phyloP scores from a whole-genome alignment of 176 grass and related monocot genomes.

The barley (Hordeum vulgare) region DNA sequence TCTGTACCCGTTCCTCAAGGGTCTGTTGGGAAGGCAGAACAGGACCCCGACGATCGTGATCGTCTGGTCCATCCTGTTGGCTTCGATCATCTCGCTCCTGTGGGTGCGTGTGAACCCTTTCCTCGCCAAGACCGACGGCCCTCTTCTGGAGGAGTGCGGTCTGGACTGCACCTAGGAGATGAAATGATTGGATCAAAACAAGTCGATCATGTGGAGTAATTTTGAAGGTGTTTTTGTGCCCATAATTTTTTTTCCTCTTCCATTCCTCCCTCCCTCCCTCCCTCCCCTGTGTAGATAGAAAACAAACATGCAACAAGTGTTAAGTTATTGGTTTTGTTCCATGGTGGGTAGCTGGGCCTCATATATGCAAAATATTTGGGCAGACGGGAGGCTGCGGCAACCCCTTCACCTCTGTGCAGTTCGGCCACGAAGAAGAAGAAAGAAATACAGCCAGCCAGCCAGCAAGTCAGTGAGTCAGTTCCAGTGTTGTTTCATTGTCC shows the following conservation, averaged over 20 bases:
- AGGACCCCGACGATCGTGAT: slow-evolving; percentile 79
- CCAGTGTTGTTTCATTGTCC: neutral
- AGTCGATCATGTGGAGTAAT: slow-evolving; percentile 18
- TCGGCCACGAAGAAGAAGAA: slow-evolving; percentile 22
- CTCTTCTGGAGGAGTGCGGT: slow-evolving; percentile 40
- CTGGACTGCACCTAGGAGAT: slow-evolving; percentile 45
- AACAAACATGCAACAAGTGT: slow-evolving; percentile 15
- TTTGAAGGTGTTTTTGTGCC: slow-evolving; percentile 44
- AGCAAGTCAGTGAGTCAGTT: neutral
- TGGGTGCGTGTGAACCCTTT: slow-evolving; percentile 87
- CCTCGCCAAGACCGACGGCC: slow-evolving; percentile 40
- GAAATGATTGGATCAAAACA: neutral
- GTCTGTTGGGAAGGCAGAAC: slow-evolving; percentile 73
- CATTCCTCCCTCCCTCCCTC: neutral
- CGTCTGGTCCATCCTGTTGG: slow-evolving; percentile 80
- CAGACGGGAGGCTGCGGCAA: slow-evolving; percentile 34
- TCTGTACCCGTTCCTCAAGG: slow-evolving; percentile 82
- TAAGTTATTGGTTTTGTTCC: slow-evolving; percentile 34
- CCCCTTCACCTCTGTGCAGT: slow-evolving; percentile 34
- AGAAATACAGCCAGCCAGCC: neutral
- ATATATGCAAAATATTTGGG: slow-evolving; percentile 42
- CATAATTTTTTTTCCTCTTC: slow-evolving; percentile 13
- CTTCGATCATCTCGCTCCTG: slow-evolving; percentile 77
- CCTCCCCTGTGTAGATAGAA: slow-evolving; percentile 25
- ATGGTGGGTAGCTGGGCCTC: slow-evolving; percentile 35